Evolutionary conservation across 257 asterid genomes (phyloP).

Genomic region (Voacanga thouarsii): DNA sequence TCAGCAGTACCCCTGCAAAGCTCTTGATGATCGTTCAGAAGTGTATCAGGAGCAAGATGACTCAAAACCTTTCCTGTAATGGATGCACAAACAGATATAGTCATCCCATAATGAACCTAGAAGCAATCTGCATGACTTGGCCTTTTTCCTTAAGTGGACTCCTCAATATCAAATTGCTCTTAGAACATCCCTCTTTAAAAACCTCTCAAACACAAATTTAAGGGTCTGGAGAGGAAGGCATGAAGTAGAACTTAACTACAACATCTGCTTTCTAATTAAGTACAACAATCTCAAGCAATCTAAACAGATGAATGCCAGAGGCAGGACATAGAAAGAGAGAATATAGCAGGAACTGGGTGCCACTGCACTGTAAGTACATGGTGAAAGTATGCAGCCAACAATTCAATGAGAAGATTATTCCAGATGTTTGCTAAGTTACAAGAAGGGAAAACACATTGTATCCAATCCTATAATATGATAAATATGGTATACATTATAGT

Average conservation of each 20-base stretch:
- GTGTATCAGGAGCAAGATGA: slow-evolving; percentile 66
- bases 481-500: background rate
- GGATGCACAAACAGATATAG: slow-evolving; percentile 58
- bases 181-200: slow-evolving; percentile 30
- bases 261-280: slow-evolving; percentile 19
- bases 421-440: background rate
- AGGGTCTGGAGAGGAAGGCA: slow-evolving; percentile 28
- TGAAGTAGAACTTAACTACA: slow-evolving; percentile 18
- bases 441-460: background rate
- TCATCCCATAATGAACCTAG: slow-evolving; percentile 46
- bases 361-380: background rate
- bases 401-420: background rate
- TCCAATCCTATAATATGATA: background rate
- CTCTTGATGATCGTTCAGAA: slow-evolving; percentile 51
- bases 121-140: slow-evolving; percentile 44
- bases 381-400: background rate
- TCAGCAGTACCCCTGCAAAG: slow-evolving; percentile 51
- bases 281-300: slow-evolving; percentile 16
- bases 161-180: slow-evolving; percentile 42
- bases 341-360: background rate
- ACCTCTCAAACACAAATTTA: slow-evolving; percentile 30
- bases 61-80: slow-evolving; percentile 74
- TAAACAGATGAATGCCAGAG: background rate
- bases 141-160: slow-evolving; percentile 46
- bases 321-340: background rate